Evolutionary conservation across 257 asterid genomes (phyloP), one percentile per base, ranked within the genome.

Genomic region (Buddleja alternifolia): DNA sequence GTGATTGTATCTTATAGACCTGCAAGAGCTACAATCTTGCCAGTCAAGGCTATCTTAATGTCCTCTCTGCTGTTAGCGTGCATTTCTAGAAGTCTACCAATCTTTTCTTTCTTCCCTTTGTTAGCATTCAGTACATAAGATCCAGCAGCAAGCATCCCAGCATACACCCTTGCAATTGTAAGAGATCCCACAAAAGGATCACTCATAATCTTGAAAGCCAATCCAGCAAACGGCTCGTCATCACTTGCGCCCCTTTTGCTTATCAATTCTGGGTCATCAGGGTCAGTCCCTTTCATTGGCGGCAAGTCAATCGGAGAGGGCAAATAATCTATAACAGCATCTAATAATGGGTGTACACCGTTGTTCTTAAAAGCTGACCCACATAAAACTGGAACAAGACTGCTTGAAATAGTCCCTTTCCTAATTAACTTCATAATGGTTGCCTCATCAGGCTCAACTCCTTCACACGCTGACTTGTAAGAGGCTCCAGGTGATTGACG

Each of bases 41-140:
- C 96, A 14, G 97, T 80, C 34, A 91, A 73, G 6, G 96, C 96
- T 16, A 82, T 83, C 72, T 85, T 94, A 39, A 86, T 62, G 19
- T 94, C 99, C 71, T 91, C 99, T 76, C 99, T 81, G 78, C 97
- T 94, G 84, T 91, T 94, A 2, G 97, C 97, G 19, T 94, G 99
- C 97, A 91, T 91, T 81, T 94, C 97, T 51, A 94, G 77, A 53
- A 87, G 97, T 75, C 99, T 87, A 45, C 97, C 97, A 19, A 91
- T 91, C 76, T 97, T 86, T 84, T 94, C 97, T 64, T 73, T 94
- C 87, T 79, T 94, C 71, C 99, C 95, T 73, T 94, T 94, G 87
- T 91, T 94, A 6, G 97, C 76, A 74, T 94, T 89, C 69, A 87
- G 59, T 4, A 89, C 96, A 70, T 91, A 94, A 9, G 97, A 91